Base-by-base conservation (phyloP, 1,284 basidiomycete genomes). In the Kwoniella shivajii region DNA sequence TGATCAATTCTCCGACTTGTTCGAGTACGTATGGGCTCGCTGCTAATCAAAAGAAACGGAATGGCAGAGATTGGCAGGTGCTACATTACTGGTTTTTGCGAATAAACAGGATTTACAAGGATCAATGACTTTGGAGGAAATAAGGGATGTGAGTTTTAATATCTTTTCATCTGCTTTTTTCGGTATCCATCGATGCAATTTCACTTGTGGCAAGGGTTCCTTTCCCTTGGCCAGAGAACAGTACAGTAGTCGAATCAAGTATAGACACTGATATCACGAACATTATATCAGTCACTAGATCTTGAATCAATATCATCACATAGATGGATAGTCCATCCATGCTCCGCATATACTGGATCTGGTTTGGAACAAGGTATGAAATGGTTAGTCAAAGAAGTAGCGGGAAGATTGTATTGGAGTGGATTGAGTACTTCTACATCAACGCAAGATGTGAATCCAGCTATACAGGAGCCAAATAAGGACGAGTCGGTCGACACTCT, bases 41-140 rank as follows among this genome's bases (percentile, higher is more conserved):
- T 26, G 39, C 42, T 49, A 47, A 49, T 29, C 13, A 6, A 14
- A 7, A 22, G 49, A 3, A 30, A 14, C 29, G n/a, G 31, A 2
- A 22, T 24, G 3, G 6, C 69, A 98, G 91, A 84, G 95, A 67
- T 80, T 99, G 38, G 87, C 92, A 49, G 94, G 95, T 18, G 95
- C 95, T 41, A 95, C 93, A 16, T 83, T 99, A 48, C 84, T 99
- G 39, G 87, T 99, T 47, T 92, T 99, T 74, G 96, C 96, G n/a
- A 99, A 99, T 80, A 99, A 99, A 79, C 94, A 97, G 78, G 96
- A 99, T 78, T 84, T 99, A 33, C 83, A 84, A 37, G 92, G 93
- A 27, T 89, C 94, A 0, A 85, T 98, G 84, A 84, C 84, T 14
- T 84, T 87, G 50, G 76, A 82, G 42, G 90, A 97, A 78, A 95